These are phyloP conservation scores for Boletus rubropictus DNA, from an alignment of 768 basidiomycete species.

Conservation along the genomic window DNA sequence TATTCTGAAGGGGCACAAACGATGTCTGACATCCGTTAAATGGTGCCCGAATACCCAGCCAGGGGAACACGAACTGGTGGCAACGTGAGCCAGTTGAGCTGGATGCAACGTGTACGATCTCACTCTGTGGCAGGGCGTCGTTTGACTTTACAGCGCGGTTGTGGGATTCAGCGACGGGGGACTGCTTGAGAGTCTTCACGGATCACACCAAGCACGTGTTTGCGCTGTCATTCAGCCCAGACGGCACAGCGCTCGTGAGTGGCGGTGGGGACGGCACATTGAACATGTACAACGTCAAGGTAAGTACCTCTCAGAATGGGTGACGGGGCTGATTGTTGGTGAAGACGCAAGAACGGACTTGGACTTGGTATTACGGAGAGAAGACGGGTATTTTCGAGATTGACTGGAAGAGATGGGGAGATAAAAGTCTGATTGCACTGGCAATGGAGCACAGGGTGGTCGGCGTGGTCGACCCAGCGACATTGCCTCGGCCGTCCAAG, in stretches of 20 bases:
- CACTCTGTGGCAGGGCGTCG: constrained; percentile 47
- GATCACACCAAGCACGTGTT: constrained; percentile 73
- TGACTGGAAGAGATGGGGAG: constrained; percentile 58
- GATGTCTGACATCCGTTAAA: constrained; percentile 57
- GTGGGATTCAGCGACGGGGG: constrained; percentile 77
- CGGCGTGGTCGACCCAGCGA: constrained; percentile 58
- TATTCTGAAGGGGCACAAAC: constrained; percentile 57
- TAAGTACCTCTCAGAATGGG: constrained; percentile 32
- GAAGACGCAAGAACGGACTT: constrained; percentile 43
- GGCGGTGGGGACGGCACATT: constrained; percentile 78
- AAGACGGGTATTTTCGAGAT: constrained; percentile 71
- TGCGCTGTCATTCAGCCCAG: constrained; percentile 69
- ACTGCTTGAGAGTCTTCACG: constrained; percentile 63
- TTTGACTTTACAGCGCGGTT: constrained; percentile 77
- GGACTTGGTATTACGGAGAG: constrained; percentile 62
- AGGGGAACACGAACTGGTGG: constrained; percentile 55
- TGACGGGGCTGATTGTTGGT: constrained; percentile 17
- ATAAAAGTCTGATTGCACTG: constrained; percentile 58
- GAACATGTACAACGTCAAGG: constrained; percentile 64
- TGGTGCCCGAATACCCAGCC: constrained; percentile 59
- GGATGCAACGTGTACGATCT: constrained; percentile 1
- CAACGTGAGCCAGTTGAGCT: constrained; percentile 50
- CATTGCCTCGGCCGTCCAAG: constrained; percentile 20
- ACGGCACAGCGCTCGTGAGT: constrained; percentile 65
- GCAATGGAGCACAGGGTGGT: constrained; percentile 64